phyloP scores from a whole-genome alignment of 306 rosid species.

The Coriaria nepalensis region DNA sequence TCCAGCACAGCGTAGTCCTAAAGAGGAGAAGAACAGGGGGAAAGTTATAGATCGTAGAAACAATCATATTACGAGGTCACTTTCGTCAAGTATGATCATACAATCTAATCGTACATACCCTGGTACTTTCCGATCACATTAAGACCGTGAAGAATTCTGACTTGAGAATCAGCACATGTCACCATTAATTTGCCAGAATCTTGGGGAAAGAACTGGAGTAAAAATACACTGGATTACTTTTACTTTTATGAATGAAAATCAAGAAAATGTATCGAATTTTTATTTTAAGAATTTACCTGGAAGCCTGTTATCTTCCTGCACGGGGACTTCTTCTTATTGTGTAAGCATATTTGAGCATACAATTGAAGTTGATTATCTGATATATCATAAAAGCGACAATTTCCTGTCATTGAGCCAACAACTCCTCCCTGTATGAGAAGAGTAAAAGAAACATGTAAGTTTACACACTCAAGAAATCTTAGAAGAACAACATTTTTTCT shows the following conservation, averaged over 20 bases:
- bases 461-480: conserved; percentile 1
- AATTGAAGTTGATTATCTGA: conserved; percentile 63
- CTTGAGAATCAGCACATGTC: conserved; percentile 73
- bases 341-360: conserved; percentile 49
- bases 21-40: conserved; percentile 2
- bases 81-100: neutral
- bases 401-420: conserved; percentile 72
- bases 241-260: no score
- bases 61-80: neutral
- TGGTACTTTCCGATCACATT: conserved; percentile 68
- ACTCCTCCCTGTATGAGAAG: conserved; percentile 57
- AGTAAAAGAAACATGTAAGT: conserved; percentile 3
- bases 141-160: conserved; percentile 66
- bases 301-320: conserved; percentile 77
- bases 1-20: conserved; percentile 52
- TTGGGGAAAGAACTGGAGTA: conserved; percentile 58
- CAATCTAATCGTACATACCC: conserved; percentile 27
- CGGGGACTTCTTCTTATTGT: conserved; percentile 54
- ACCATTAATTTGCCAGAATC: conserved; percentile 71
- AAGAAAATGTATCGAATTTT: no score
- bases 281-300: conserved; percentile 33
- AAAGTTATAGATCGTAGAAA: neutral
- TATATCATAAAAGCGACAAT: conserved; percentile 47
- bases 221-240: conserved; percentile 2
- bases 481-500: neutral